phyloP scores from a whole-genome alignment of 1,284 basidiomycete species.

The Malassezia globosa region DNA sequence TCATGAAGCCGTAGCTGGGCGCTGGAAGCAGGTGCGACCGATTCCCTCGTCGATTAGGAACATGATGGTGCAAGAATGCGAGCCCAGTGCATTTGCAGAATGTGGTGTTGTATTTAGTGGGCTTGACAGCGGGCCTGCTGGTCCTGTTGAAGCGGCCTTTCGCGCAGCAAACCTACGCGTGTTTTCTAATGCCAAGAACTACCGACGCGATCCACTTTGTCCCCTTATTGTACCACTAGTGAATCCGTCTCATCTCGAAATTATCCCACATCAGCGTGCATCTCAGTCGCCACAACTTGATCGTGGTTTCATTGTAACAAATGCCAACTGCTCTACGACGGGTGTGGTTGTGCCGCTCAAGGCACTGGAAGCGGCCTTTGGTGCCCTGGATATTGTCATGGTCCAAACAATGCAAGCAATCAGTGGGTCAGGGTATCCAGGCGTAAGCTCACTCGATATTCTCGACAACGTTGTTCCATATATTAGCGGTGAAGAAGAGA shows the following conservation, averaged over 20 bases:
- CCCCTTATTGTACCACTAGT: slow-evolving; percentile 95
- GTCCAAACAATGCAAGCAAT: slow-evolving; percentile 97
- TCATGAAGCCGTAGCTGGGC: slow-evolving; percentile 55
- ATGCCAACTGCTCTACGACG: slow-evolving; percentile 97
- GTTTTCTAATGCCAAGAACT: slow-evolving; percentile 98
- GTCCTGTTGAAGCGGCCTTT: slow-evolving; percentile 83
- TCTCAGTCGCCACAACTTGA: slow-evolving; percentile 53
- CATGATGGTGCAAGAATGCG: slow-evolving; percentile 68
- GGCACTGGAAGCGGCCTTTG: slow-evolving; percentile 82
- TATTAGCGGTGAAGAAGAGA: slow-evolving; percentile 76
- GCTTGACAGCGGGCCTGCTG: slow-evolving; percentile 83
- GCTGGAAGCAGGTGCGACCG: slow-evolving; percentile 78
- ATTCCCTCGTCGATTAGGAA: slow-evolving; percentile 63
- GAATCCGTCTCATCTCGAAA: slow-evolving; percentile 74
- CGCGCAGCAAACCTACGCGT: slow-evolving; percentile 76
- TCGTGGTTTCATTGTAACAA: slow-evolving; percentile 91
- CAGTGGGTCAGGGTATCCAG: slow-evolving; percentile 92
- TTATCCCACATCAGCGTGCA: slow-evolving; percentile 68
- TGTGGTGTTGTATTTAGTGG: slow-evolving; percentile 90
- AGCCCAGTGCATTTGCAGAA: slow-evolving; percentile 63
- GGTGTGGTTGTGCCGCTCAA: slow-evolving; percentile 82
- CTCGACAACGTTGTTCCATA: slow-evolving; percentile 92
- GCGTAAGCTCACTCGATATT: slow-evolving; percentile 79
- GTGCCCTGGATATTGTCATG: slow-evolving; percentile 76
- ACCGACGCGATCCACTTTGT: slow-evolving; percentile 81